Base-by-base conservation (phyloP, 1,139 yeast genomes). In the Sugiyamaella novakii region DNA sequence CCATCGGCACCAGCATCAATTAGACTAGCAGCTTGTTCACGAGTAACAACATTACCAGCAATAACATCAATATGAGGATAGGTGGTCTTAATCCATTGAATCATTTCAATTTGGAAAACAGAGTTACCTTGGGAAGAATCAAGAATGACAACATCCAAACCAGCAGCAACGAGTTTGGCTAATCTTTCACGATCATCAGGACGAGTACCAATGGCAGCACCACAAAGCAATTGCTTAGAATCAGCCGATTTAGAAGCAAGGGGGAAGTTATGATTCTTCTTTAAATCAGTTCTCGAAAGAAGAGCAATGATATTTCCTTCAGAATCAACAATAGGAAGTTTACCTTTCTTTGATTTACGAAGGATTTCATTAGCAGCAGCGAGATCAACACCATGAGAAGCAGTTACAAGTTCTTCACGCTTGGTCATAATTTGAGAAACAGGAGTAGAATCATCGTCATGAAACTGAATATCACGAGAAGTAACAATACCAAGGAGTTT, bases 111-210 rank as follows among this genome's bases (percentile, higher is more conserved):
- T 78, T 92, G 98, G 87, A 85, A 92, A 60, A 86, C 66, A 47
- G 98, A 92, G 76, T 95, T 87, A 72, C 99, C 99, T 76, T 92
- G 96, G 55, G 97, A 88, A 33, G 98, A 92, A 74, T 94, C 99
- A 58, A 94, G 66, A 52, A 92, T 84, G 56, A 92, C 97, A 59
- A 94, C 96, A 70, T 92, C 99, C 68, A 94, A 81, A 64, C 99
- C 99, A 52, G 98, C 98, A 49, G 83, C 95, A 55, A 86, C 97
- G 66, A 92, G 81, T 75, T 84, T 79, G 54, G 70, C 70, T 65
- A 92, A 80, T 76, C 99, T 88, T 64, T 79, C 84, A 67, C 79
- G 86, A 74, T 92, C 98, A 62, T 88, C 84, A 42, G 81, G 85
- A 56, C 95, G 78, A 57, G 98, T 92, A 72, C 98, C 98, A 67